A percentile compares a stretch with the other conserved stretches of the same genome.
These are phyloP conservation scores for Candida dubliniensis DNA, from an alignment of 1,139 yeast species.

Conservation along the genomic window DNA sequence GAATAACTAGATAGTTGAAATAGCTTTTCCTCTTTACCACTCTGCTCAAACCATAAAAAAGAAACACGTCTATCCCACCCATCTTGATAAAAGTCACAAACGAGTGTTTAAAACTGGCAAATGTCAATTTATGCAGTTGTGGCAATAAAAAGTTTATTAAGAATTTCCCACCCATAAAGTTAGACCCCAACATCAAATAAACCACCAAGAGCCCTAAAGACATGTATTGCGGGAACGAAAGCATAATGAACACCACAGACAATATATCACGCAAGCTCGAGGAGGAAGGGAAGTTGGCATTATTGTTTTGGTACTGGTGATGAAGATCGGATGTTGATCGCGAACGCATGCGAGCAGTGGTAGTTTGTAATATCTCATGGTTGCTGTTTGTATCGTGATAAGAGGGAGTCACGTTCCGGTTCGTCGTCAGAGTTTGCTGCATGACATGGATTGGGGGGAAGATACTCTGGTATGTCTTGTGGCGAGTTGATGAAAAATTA, in stretches of 20 bases:
- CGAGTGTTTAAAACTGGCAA: constrained; percentile 3
- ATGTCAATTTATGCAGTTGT: constrained; percentile 4
- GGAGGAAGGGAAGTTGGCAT: constrained; percentile 17
- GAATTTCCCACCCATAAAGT: constrained; percentile 42
- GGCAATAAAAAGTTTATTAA: constrained; percentile 25
- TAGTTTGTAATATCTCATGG: constrained; percentile 3
- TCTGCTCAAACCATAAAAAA: constrained; percentile 31
- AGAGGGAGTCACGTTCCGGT: constrained; percentile 7
- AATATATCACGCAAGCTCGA: constrained; percentile 43
- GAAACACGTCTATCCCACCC: constrained; percentile 28
- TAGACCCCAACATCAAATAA: constrained; percentile 44
- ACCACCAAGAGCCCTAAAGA: constrained; percentile 37
- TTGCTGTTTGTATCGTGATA: constrained; percentile 3
- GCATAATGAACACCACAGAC: constrained; percentile 41
- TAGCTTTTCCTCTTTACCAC: constrained; percentile 31
- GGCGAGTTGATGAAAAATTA: too few species aligned
- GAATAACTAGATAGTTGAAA: constrained; percentile 40
- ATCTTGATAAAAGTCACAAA: constrained; percentile 22
- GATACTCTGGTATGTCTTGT: too few species aligned
- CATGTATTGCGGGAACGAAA: constrained; percentile 42
- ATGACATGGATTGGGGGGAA: constrained; percentile 3
- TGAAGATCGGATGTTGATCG: constrained; percentile 8
- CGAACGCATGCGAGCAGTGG: constrained; percentile 4
- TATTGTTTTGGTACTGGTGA: constrained; percentile 6
- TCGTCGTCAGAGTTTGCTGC: constrained; percentile 8